Evolutionary conservation across 768 basidiomycete genomes (phyloP).

Genomic region (Pulveroboletus sp.): DNA sequence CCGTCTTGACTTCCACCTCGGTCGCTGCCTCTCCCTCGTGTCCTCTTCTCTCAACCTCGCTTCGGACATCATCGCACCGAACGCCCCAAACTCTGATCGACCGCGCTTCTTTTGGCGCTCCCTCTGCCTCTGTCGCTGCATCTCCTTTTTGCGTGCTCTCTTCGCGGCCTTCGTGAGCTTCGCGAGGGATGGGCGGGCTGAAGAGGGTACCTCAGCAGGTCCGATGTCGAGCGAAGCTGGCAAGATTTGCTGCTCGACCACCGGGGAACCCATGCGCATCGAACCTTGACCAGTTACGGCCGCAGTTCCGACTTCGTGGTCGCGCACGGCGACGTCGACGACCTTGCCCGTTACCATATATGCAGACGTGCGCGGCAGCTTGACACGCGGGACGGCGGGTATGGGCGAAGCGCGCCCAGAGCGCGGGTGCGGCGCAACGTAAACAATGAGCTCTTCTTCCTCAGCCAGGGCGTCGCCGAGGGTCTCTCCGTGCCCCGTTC

Average conservation of each 20-base stretch:
- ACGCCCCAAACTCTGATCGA: conserved; percentile 40
- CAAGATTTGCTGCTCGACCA: too few species aligned
- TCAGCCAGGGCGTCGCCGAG: conserved; percentile 23
- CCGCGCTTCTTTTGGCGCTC: conserved; percentile 18
- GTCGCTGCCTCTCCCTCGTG: conserved; percentile 31
- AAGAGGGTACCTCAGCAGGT: too few species aligned
- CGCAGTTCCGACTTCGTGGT: too few species aligned
- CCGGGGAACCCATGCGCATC: too few species aligned
- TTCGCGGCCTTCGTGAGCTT: conserved; percentile 24
- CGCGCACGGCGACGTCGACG: not conserved
- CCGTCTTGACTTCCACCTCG: conserved; percentile 48
- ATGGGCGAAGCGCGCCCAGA: conserved; percentile 13
- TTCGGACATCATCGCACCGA: conserved; percentile 55
- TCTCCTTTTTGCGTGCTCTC: conserved; percentile 23
- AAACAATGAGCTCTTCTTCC: conserved; percentile 72
- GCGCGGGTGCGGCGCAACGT: conserved; percentile 71
- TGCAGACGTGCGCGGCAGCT: conserved; percentile 23
- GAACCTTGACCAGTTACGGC: too few species aligned
- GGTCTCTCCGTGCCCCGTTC: conserved; percentile 9
- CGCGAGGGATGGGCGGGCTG: conserved; percentile 19
- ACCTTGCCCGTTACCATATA: conserved; percentile 23
- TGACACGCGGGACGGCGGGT: conserved; percentile 11
- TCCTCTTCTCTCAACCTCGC: conserved; percentile 39
- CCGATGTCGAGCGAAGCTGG: too few species aligned
- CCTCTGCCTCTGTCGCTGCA: conserved; percentile 14